Evolutionary conservation across 2,329 filamentous ascomycete genomes (phyloP).

Genomic region (Emericellopsis cladophorae): DNA sequence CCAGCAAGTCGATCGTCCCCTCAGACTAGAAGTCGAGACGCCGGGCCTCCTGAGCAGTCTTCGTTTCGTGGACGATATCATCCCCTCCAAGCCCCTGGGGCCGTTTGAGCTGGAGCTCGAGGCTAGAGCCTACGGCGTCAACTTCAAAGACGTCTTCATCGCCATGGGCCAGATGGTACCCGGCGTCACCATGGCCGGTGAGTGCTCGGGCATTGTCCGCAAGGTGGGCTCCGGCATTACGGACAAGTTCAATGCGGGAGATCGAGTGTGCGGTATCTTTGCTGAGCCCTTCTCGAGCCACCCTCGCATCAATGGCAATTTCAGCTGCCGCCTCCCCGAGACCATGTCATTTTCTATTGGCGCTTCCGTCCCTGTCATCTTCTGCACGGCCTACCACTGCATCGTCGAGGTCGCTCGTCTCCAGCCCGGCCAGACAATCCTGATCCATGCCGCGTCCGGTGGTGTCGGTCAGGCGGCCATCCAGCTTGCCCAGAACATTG

Average conservation of each 20-base stretch:
- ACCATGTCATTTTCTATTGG: conserved; percentile 15
- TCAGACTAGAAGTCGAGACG: conserved; percentile 7
- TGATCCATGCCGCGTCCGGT: conserved; percentile 21
- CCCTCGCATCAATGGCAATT: background rate
- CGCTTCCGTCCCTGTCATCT: background rate
- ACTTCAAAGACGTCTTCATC: conserved; percentile 6
- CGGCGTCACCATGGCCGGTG: background rate
- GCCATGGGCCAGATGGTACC: background rate
- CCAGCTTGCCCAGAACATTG: conserved; percentile 14
- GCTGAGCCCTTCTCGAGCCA: background rate
- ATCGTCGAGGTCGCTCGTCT: background rate
- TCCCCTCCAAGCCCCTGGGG: background rate
- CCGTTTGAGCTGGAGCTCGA: conserved; percentile 15
- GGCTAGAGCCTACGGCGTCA: conserved; percentile 8
- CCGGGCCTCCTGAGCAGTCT: conserved; percentile 11
- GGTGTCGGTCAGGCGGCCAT: conserved; percentile 22
- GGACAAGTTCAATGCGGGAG: background rate
- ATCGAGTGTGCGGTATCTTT: background rate
- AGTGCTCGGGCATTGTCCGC: background rate
- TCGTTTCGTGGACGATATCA: conserved; percentile 7
- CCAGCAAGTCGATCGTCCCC: too few relatives aligned
- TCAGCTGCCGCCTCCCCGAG: background rate
- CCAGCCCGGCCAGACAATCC: conserved; percentile 3
- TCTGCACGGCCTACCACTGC: conserved; percentile 1
- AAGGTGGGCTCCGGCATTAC: background rate